A percentile compares a stretch with the other conserved stretches of the same genome.
phyloP scores from a whole-genome alignment of 2,329 filamentous ascomycete genomes.

The Epichloe amarillans region DNA sequence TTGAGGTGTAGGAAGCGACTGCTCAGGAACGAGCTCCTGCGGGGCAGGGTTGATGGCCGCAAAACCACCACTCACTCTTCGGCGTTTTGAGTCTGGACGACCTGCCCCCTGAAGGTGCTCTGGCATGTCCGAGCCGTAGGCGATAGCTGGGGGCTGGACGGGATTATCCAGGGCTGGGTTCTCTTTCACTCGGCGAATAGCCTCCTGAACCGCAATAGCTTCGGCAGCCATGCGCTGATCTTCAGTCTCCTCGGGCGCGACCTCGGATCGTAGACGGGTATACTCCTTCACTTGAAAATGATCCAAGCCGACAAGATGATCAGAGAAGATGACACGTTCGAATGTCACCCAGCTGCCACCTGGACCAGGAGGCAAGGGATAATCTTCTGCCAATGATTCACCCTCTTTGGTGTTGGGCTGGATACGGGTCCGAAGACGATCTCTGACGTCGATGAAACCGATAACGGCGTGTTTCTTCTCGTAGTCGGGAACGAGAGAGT shows the following conservation, averaged over 20 bases:
- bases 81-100: conserved; percentile 33
- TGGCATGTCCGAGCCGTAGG: conserved; percentile 37
- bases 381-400: conserved; percentile 30
- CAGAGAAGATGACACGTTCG: conserved; percentile 43
- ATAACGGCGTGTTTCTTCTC: conserved; percentile 44
- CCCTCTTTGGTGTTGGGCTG: conserved; percentile 36
- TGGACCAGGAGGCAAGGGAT: conserved; percentile 41
- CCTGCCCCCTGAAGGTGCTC: conserved; percentile 23
- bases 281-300: conserved; percentile 49
- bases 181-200: conserved; percentile 28
- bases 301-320: conserved; percentile 41
- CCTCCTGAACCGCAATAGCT: conserved; percentile 31
- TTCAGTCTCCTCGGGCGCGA: conserved; percentile 19
- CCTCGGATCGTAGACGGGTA: conserved; percentile 38
- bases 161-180: conserved; percentile 31
- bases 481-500: conserved; percentile 36
- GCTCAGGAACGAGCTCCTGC: conserved; percentile 3
- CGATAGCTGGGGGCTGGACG: conserved; percentile 29
- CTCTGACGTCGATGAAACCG: conserved; percentile 48
- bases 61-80: conserved; percentile 27
- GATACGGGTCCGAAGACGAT: conserved; percentile 46
- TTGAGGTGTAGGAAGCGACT: conserved; percentile 10
- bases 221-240: conserved; percentile 27
- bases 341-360: conserved; percentile 54
- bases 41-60: conserved; percentile 19